Base-by-base conservation (phyloP, 495 filamentous ascomycete species). In the Penicillium steckii region DNA sequence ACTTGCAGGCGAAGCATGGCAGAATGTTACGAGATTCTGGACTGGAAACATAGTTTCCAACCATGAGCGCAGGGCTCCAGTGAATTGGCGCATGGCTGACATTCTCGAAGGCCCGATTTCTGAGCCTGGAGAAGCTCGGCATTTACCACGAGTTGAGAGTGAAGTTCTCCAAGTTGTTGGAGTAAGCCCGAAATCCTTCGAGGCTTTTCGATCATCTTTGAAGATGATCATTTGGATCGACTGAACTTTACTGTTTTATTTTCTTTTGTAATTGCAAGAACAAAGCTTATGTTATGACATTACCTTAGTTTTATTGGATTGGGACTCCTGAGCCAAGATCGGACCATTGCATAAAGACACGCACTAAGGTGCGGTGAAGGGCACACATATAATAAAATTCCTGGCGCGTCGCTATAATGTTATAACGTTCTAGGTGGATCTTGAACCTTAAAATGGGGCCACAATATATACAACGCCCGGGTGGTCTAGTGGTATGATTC, bases 401-500 rank as follows among this genome's bases (percentile, higher is more conserved):
- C n/a, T n/a, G n/a, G n/a, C n/a, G n/a, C n/a, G n/a, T n/a, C n/a
- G n/a, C n/a, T n/a, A n/a, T n/a, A n/a, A n/a, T n/a, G n/a, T n/a
- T n/a, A n/a, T n/a, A n/a, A n/a, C n/a, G n/a, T n/a, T n/a, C n/a
- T n/a, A n/a, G n/a, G n/a, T n/a, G n/a, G n/a, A n/a, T n/a, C n/a
- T n/a, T n/a, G n/a, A n/a, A n/a, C n/a, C n/a, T n/a, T 27, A 27
- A 27, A 27, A 5, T 27, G 5, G 10, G 26, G 5, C 26, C 5
- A 5, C 26, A 10, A 27, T 27, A 4, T 5, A 5, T 5, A 27
- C 26, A 27, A 27, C 32, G 60, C 61, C 66, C 59, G 59, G 60
- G 60, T 70, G 63, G 67, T 70, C 63, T 70, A 69, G 66, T 71
- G 70, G 70, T 73, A 73, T 73, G 66, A 73, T 73, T 73, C 70